A percentile compares a stretch with the other conserved stretches of the same genome.
phyloP scores from a whole-genome alignment of 2,329 filamentous ascomycete genomes.

The Clathrospora elynae region DNA sequence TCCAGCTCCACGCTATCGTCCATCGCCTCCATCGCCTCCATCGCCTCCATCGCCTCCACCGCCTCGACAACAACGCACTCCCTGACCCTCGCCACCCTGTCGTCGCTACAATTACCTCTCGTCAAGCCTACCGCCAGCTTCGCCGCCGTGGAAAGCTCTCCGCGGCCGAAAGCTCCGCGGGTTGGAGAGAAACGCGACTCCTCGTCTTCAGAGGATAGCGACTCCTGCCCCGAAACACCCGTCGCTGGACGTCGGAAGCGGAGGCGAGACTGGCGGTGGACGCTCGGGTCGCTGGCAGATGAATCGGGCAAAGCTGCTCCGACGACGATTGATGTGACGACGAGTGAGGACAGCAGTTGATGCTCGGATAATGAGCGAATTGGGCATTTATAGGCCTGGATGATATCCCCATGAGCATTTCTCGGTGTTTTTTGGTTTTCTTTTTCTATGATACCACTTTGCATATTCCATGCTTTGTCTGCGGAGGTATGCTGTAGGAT shows the following conservation, averaged over 20 bases:
- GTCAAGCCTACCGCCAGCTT: slow-evolving; percentile 14
- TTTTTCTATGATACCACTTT: slow-evolving; percentile 15
- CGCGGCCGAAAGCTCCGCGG: slow-evolving; percentile 33
- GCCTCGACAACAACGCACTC: slow-evolving; percentile 18
- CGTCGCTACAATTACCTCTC: slow-evolving; percentile 16
- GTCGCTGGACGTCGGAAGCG: slow-evolving; percentile 60
- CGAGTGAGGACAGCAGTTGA: slow-evolving; percentile 41
- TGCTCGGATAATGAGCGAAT: not conserved
- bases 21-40: slow-evolving; percentile 21
- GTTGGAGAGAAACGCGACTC: slow-evolving; percentile 54
- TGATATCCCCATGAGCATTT: slow-evolving; percentile 11
- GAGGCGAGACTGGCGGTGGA: slow-evolving; percentile 63
- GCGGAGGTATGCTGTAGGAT: slow-evolving; percentile 4
- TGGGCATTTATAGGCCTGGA: too few species aligned
- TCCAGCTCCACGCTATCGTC: slow-evolving; percentile 45
- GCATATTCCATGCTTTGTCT: slow-evolving; percentile 13
- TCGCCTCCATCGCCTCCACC: slow-evolving; percentile 18
- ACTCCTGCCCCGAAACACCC: slow-evolving; percentile 58
- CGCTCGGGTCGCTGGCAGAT: slow-evolving; percentile 54
- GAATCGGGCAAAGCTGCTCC: slow-evolving; percentile 31
- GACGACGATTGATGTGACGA: slow-evolving; percentile 28
- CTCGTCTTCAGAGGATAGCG: slow-evolving; percentile 53
- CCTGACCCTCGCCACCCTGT: slow-evolving; percentile 20
- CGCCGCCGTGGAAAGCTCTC: slow-evolving; percentile 33
- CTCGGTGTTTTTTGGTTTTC: slow-evolving; percentile 12